These are phyloP conservation scores for Silene latifolia DNA, from an alignment of 148 eudicot species.

Conservation along the genomic window DNA sequence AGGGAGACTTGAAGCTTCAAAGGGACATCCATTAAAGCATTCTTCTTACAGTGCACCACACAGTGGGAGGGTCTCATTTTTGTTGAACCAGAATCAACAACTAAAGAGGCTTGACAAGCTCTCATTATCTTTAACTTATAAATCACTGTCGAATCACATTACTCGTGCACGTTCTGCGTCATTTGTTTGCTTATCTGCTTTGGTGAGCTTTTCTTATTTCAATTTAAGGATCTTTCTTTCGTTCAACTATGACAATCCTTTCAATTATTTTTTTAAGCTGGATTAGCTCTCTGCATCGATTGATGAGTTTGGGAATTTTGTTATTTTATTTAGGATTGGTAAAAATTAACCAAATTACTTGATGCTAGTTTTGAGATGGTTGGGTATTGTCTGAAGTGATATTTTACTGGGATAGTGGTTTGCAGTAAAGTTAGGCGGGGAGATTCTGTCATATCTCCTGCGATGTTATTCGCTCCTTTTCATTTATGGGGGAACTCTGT, in stretches of 20 bases:
- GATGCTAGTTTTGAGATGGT: slow-evolving; percentile 3
- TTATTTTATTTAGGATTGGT: not conserved
- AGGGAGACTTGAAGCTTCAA: slow-evolving; percentile 20
- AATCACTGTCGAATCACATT: slow-evolving; percentile 11
- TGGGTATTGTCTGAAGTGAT: not conserved
- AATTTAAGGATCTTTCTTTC: not conserved
- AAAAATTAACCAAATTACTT: not conserved
- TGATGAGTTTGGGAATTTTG: not conserved
- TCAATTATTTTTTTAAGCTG: not conserved
- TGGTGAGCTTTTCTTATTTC: slow-evolving; percentile 22
- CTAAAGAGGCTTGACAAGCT: slow-evolving; percentile 13
- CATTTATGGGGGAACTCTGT: not conserved
- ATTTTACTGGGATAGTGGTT: not conserved
- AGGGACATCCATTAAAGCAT: slow-evolving; percentile 18
- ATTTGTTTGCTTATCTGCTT: slow-evolving; percentile 30
- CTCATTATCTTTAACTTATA: slow-evolving; percentile 17
- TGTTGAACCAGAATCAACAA: slow-evolving; percentile 13
- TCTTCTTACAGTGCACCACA: not conserved
- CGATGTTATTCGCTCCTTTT: too few species aligned
- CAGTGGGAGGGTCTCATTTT: slow-evolving; percentile 10
- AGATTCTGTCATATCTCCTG: not conserved
- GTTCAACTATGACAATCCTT: not conserved
- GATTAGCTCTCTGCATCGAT: not conserved
- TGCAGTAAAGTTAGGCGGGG: not conserved
- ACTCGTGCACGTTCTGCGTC: slow-evolving; percentile 19